Conservation (phyloP, 23 red algal genomes). For the Gracilaria vermiculophylla region DNA sequence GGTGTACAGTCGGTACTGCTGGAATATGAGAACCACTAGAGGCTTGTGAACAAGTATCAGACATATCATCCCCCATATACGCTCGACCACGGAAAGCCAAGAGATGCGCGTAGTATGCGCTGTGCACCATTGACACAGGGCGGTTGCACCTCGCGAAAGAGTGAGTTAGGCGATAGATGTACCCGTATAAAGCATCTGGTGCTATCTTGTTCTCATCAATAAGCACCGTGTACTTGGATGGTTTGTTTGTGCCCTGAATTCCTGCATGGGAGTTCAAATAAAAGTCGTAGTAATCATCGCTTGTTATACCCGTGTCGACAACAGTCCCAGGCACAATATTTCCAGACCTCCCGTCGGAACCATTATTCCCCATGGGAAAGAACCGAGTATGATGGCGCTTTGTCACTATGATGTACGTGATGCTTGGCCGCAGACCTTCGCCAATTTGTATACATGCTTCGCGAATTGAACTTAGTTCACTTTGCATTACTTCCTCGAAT, state of each 20-base stretch:
- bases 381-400: conserved; percentile 71
- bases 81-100: conserved; percentile 58
- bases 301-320: conserved; percentile 18
- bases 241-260: conserved; percentile 65
- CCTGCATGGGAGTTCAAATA: conserved; percentile 60
- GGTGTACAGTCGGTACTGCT: neutral
- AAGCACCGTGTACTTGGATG: conserved; percentile 36
- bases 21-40: neutral
- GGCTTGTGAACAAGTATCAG: conserved; percentile 26
- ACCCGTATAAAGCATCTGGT: conserved; percentile 34
- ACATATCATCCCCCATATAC: conserved; percentile 56
- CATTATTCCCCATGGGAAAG: neutral
- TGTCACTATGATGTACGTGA: conserved; percentile 66
- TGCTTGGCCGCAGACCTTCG: neutral
- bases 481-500: conserved; percentile 51
- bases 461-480: conserved; percentile 37
- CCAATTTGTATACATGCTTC: neutral
- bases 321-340: conserved; percentile 53
- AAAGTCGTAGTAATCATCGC: conserved; percentile 37
- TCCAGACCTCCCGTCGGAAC: neutral
- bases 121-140: conserved; percentile 60
- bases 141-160: conserved; percentile 39
- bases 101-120: conserved; percentile 53
- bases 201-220: conserved; percentile 58
- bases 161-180: conserved; percentile 42